These are phyloP conservation scores for Suillus discolor DNA, from an alignment of 768 basidiomycete genomes.

Conservation along the genomic window DNA sequence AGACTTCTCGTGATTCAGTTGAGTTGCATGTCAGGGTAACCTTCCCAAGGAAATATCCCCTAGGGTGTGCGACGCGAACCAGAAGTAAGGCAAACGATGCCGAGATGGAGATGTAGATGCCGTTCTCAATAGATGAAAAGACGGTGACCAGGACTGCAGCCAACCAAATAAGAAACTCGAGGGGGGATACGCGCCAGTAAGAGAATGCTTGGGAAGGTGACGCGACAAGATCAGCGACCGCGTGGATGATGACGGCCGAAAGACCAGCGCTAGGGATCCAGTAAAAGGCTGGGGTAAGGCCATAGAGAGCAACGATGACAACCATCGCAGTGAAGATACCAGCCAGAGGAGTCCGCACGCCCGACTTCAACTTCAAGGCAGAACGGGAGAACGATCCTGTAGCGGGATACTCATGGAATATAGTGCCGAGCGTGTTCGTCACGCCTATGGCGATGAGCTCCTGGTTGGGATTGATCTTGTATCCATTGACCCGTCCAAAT, in stretches of 20 bases:
- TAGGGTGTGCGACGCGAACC: slow-evolving; percentile 84
- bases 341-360: slow-evolving; percentile 93
- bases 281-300: slow-evolving; percentile 89
- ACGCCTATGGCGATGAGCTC: slow-evolving; percentile 98
- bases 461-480: slow-evolving; percentile 93
- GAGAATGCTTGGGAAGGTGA: slow-evolving; percentile 79
- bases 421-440: slow-evolving; percentile 86
- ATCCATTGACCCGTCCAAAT: slow-evolving; percentile 92
- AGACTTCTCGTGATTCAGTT: slow-evolving; percentile 68
- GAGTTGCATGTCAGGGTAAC: slow-evolving; percentile 53
- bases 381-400: slow-evolving; percentile 99
- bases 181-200: slow-evolving; percentile 92
- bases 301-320: slow-evolving; percentile 93
- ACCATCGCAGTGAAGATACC: slow-evolving; percentile 85
- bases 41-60: slow-evolving; percentile 89
- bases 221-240: slow-evolving; percentile 86
- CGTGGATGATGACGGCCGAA: slow-evolving; percentile 95
- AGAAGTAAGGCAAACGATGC: slow-evolving; percentile 80
- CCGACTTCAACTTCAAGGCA: slow-evolving; percentile 93
- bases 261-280: slow-evolving; percentile 84
- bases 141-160: slow-evolving; percentile 89
- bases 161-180: slow-evolving; percentile 88
- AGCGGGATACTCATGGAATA: slow-evolving; percentile 92
- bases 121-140: slow-evolving; percentile 93
- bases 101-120: slow-evolving; percentile 86